Conservation (phyloP, 768 basidiomycete species). For the Hemileccinum rubropunctum region DNA sequence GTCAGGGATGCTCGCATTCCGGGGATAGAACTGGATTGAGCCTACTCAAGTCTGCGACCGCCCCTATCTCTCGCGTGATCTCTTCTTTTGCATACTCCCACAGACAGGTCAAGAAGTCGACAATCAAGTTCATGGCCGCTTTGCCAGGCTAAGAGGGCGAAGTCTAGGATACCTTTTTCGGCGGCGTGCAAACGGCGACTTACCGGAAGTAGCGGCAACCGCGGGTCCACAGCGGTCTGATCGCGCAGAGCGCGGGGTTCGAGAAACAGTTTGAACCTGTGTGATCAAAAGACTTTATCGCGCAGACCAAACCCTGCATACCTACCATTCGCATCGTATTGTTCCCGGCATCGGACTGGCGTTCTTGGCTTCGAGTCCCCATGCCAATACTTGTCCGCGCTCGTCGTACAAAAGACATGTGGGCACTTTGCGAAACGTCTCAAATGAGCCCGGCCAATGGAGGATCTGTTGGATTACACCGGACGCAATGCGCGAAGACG, state of each 20-base stretch:
- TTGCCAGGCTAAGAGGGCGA: conserved; percentile 58
- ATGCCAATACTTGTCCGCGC: conserved; percentile 68
- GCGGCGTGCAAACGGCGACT: conserved; percentile 25
- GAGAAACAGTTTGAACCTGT: conserved; percentile 84
- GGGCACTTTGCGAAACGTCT: conserved; percentile 84
- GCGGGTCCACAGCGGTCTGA: conserved; percentile 66
- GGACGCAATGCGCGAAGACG: conserved; percentile 76
- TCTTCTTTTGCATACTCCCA: conserved; percentile 88
- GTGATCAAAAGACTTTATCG: background rate
- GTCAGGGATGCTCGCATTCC: background rate
- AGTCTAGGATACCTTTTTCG: too few relatives aligned
- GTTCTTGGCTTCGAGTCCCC: conserved; percentile 89
- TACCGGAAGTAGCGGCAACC: conserved; percentile 77
- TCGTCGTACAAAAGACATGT: conserved; percentile 84
- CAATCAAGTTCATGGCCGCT: conserved; percentile 71
- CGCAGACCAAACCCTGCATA: background rate
- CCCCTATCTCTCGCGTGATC: conserved; percentile 84
- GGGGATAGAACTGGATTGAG: conserved; percentile 4
- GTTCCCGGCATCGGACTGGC: conserved; percentile 66
- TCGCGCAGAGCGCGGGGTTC: conserved; percentile 80
- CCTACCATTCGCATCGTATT: conserved; percentile 53
- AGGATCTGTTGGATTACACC: conserved; percentile 84
- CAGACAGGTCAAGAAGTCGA: conserved; percentile 78
- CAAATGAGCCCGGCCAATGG: conserved; percentile 81
- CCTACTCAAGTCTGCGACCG: conserved; percentile 81